Evolutionary conservation across 345 rosid species (phyloP), one percentile per base, ranked within the genome.

Genomic region (Citrus mangshanensis): DNA sequence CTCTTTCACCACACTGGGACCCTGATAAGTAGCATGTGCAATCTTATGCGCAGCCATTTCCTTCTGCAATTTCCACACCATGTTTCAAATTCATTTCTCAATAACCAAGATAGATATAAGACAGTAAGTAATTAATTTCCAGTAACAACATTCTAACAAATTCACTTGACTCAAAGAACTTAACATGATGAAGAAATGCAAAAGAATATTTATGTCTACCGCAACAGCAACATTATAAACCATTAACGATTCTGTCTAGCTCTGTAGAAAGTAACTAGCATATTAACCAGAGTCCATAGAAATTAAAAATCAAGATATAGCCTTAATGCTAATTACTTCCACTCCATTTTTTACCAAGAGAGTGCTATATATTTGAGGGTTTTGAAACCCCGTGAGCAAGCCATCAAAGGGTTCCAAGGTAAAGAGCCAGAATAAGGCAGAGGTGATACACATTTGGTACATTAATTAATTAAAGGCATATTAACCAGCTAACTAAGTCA

Each of bases 1-100:
- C 76, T 84, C 86, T 60, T 86, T 88, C 27, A 77, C 5, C 13
- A 84, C 76, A 65, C 89, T 88, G 32, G 87, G 89, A n/a, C 87
- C 85, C 7, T 19, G 75, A 75, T 70, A 77, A 16, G 61, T 72
- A 9, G 84, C 86, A 56, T 77, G 83, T 21, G 74, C 85, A 28
- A 83, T 68, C 77, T 75, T 80, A 1, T 73, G 79, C 7, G 74
- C 84, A 27, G 82, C 78, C 84, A 84, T 84, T 2, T 40, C 19
- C 9, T 74, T 62, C 69, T 19, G 40, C 27, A 73, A 59, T 37
- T 32, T 59, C 30, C 35, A 73, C 63, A 5, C 6, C 51, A 3
- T 46, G 51, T 46, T 46, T 46, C 51, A 46, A 46, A 24, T 25
- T 25, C 22, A 49, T 74, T 40, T 25, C 19, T 61, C 16, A 32